These are phyloP conservation scores for Fusarium pininemorale DNA, from an alignment of 2,329 filamentous ascomycete genomes.

Conservation along the genomic window DNA sequence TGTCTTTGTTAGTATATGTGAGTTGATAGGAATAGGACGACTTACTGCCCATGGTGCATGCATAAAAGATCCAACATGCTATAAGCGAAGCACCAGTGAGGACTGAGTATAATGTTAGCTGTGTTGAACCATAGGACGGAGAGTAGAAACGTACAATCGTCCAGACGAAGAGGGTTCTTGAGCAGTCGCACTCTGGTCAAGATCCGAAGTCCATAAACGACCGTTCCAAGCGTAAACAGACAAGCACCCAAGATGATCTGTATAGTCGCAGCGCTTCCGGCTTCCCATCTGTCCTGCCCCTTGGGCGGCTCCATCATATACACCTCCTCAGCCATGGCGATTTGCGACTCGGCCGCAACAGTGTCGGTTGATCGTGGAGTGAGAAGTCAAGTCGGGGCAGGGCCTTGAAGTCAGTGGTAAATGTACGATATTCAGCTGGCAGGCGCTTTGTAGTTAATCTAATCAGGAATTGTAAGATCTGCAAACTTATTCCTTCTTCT, in stretches of 20 bases:
- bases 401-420: neutral
- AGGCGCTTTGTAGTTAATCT: neutral
- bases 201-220: slow-evolving; percentile 25
- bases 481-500: slow-evolving; percentile 6
- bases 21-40: fast-evolving
- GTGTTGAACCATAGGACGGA: fast-evolving
- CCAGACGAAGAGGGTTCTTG: slow-evolving; percentile 28
- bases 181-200: slow-evolving; percentile 15
- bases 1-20: neutral
- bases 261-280: slow-evolving; percentile 6
- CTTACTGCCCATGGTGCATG: slow-evolving; percentile 38
- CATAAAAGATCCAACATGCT: slow-evolving; percentile 36
- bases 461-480: slow-evolving; percentile 1
- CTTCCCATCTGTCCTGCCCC: slow-evolving; percentile 30
- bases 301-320: slow-evolving; percentile 36
- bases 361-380: neutral
- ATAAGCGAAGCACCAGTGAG: slow-evolving; percentile 33
- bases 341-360: neutral
- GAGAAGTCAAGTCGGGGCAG: no score
- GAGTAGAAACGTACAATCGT: neutral
- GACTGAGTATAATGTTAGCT: neutral
- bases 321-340: slow-evolving; percentile 11
- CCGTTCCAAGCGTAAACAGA: slow-evolving; percentile 22
- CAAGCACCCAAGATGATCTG: slow-evolving; percentile 27
- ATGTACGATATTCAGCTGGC: neutral